Percentiles rank a stretch among this genome's conserved stretches.
phyloP scores from a whole-genome alignment of 1,284 basidiomycete genomes.

The Inonotus hispidus region DNA sequence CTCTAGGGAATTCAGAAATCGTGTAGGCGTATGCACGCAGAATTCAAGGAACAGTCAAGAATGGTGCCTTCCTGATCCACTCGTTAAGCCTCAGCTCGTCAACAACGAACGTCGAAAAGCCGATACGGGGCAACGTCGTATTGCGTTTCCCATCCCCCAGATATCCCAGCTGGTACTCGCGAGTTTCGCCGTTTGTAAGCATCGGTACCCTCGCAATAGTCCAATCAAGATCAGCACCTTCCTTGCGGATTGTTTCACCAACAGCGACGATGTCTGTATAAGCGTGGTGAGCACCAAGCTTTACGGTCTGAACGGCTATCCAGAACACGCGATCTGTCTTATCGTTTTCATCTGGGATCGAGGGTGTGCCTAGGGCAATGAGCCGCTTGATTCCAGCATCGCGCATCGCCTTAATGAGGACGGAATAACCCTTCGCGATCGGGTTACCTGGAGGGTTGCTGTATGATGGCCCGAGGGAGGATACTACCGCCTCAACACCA shows the following conservation, averaged over 20 bases:
- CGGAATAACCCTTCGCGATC: slow-evolving; percentile 51
- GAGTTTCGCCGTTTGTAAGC: slow-evolving; percentile 42
- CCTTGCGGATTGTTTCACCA: slow-evolving; percentile 46
- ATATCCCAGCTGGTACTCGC: slow-evolving; percentile 52
- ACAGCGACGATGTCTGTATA: slow-evolving; percentile 48
- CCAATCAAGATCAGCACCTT: slow-evolving; percentile 51
- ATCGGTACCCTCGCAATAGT: slow-evolving; percentile 62
- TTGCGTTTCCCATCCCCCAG: slow-evolving; percentile 55
- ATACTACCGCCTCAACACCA: too few relatives aligned
- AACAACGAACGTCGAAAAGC: slow-evolving; percentile 54
- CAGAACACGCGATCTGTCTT: slow-evolving; percentile 45
- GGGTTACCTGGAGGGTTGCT: slow-evolving; percentile 42
- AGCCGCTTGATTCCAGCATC: slow-evolving; percentile 47
- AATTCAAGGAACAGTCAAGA: slow-evolving; percentile 16
- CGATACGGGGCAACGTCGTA: slow-evolving; percentile 42
- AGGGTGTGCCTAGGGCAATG: slow-evolving; percentile 59
- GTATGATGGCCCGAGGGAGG: too few relatives aligned
- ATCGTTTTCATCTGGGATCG: slow-evolving; percentile 56
- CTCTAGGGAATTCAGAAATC: background rate
- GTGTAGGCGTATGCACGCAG: background rate
- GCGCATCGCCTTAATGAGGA: slow-evolving; percentile 51
- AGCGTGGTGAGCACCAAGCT: slow-evolving; percentile 32
- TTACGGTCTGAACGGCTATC: slow-evolving; percentile 37
- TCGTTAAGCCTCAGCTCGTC: slow-evolving; percentile 48
- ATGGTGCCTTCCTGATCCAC: slow-evolving; percentile 34